Evolutionary conservation across 192 early-diverging fungal species (phyloP).

Genomic region (Backusella morwellensis): DNA sequence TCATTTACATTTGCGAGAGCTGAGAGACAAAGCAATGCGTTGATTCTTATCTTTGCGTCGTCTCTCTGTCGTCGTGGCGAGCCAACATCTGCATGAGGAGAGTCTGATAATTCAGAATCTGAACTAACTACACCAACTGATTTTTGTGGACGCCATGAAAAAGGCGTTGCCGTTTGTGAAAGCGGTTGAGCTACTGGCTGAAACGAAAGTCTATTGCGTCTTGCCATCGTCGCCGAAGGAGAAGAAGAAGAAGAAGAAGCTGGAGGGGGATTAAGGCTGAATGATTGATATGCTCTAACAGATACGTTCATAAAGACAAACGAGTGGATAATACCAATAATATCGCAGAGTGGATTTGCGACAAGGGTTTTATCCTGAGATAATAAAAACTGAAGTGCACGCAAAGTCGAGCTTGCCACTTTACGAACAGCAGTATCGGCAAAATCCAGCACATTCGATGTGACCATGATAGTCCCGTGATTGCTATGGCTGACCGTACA

Average conservation of each 20-base stretch:
- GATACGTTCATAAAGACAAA: conserved; percentile 50
- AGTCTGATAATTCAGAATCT: conserved; percentile 58
- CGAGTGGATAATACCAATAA: conserved; percentile 45
- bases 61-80: conserved; percentile 33
- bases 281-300: conserved; percentile 15
- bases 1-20: conserved; percentile 40
- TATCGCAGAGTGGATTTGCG: conserved; percentile 37
- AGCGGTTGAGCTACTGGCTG: background rate
- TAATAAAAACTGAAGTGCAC: conserved; percentile 54
- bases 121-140: conserved; percentile 31
- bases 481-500: conserved; percentile 19
- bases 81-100: conserved; percentile 2
- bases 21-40: conserved; percentile 51
- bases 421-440: conserved; percentile 32
- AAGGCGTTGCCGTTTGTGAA: background rate
- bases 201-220: conserved; percentile 1
- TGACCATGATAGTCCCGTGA: conserved; percentile 16
- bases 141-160: conserved; percentile 14
- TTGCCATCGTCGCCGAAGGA: background rate
- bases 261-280: background rate
- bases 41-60: conserved; percentile 49
- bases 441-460: conserved; percentile 18
- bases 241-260: background rate
- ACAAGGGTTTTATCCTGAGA: conserved; percentile 46
- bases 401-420: conserved; percentile 50